Conservation (phyloP, 371 early-diverging fungal genomes). For the Quaeritorhiza haematococci region DNA sequence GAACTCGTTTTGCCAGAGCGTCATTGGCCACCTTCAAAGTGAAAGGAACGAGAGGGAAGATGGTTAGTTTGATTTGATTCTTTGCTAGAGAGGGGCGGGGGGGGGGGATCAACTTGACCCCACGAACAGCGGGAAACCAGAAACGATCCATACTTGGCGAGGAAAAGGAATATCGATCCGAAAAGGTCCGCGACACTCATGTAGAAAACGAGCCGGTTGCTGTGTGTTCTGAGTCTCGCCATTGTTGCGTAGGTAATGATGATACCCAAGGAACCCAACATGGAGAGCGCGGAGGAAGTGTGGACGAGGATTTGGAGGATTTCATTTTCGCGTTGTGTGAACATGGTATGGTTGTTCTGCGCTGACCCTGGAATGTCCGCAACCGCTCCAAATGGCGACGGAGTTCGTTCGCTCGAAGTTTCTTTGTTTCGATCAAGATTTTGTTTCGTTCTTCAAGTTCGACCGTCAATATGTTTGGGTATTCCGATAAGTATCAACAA, state of each 20-base stretch:
- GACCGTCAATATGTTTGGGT: neutral
- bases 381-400: neutral
- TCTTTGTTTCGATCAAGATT: neutral
- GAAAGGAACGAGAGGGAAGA: neutral
- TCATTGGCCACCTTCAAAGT: conserved; percentile 1
- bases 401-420: neutral
- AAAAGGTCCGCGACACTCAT: neutral
- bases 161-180: neutral
- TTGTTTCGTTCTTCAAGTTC: neutral
- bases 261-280: neutral
- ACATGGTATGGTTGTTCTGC: neutral
- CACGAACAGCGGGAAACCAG: too few relatives aligned
- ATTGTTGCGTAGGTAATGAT: neutral
- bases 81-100: too few relatives aligned
- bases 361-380: neutral
- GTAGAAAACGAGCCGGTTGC: neutral
- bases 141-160: neutral
- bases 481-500: neutral
- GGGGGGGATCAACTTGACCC: too few relatives aligned
- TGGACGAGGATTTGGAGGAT: neutral
- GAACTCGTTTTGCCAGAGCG: neutral
- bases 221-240: neutral
- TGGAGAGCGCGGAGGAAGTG: neutral
- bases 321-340: neutral
- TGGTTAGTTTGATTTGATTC: too few relatives aligned